phyloP scores from a whole-genome alignment of 2,329 filamentous ascomycete species.

The Scedosporium apiospermum region DNA sequence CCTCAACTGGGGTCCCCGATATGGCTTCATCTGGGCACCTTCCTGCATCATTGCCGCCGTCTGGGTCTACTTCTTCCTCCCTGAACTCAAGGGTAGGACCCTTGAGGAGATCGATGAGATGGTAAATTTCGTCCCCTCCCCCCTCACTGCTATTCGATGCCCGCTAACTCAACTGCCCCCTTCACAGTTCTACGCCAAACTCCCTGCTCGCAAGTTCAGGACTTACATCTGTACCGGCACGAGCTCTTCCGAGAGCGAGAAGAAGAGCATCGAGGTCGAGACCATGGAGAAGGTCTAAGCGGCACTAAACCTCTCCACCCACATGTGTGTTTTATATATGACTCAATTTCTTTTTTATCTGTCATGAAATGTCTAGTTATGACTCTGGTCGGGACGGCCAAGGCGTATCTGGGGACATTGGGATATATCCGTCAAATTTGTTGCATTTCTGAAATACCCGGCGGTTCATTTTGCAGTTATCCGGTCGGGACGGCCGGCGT shows the following conservation, averaged over 20 bases:
- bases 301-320: background rate
- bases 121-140: background rate
- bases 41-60: constrained; percentile 10
- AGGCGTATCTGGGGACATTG: constrained; percentile 2
- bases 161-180: background rate
- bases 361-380: constrained; percentile 1
- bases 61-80: constrained; percentile 9
- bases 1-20: constrained; percentile 41
- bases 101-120: constrained; percentile 14
- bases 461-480: background rate
- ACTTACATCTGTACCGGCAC: constrained; percentile 4
- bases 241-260: background rate
- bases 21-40: constrained; percentile 41
- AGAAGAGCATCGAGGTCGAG: background rate
- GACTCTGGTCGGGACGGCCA: constrained; percentile 1
- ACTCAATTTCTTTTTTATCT: background rate
- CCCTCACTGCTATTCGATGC: background rate
- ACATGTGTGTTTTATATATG: background rate
- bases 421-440: background rate
- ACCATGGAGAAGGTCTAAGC: background rate
- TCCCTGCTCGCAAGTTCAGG: constrained; percentile 7
- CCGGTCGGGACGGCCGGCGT: background rate
- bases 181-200: constrained; percentile 7
- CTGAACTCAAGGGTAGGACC: constrained; percentile 8
- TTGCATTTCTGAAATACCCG: constrained; percentile 2